These are phyloP conservation scores for Kodamaea sagamina DNA, from an alignment of 805 yeast genomes.

Conservation along the genomic window DNA sequence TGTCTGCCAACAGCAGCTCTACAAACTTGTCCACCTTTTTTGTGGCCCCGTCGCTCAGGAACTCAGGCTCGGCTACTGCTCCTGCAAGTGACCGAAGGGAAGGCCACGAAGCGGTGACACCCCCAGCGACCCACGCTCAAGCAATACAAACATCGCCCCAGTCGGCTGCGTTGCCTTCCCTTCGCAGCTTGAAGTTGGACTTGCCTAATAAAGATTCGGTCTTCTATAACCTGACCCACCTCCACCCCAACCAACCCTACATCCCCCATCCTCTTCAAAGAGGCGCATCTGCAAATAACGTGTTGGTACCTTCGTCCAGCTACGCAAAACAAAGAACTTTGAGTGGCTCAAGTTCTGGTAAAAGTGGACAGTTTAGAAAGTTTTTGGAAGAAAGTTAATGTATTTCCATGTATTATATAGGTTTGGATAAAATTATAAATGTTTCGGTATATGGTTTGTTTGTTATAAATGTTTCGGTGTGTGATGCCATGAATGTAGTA, in stretches of 20 bases:
- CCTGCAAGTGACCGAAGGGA: slow-evolving; percentile 1
- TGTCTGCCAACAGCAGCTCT: slow-evolving; percentile 43
- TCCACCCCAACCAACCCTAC: not conserved
- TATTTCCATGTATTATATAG: slow-evolving; percentile 9
- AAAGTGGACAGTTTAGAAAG: slow-evolving; percentile 23
- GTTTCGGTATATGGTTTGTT: slow-evolving; percentile 5
- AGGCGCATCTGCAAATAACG: slow-evolving; percentile 30
- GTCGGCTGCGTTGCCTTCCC: slow-evolving; percentile 43
- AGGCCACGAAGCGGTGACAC: slow-evolving; percentile 9
- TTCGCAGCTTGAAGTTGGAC: slow-evolving; percentile 52
- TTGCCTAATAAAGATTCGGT: slow-evolving; percentile 41
- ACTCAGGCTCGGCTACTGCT: slow-evolving; percentile 11
- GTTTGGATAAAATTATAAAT: not conserved
- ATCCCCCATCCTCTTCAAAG: slow-evolving; percentile 24
- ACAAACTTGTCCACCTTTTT: slow-evolving; percentile 41
- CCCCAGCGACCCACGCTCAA: slow-evolving; percentile 28
- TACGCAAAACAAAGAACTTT: slow-evolving; percentile 14
- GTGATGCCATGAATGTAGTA: too few relatives aligned
- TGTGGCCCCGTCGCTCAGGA: slow-evolving; percentile 28
- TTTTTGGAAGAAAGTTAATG: slow-evolving; percentile 16
- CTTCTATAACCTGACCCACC: slow-evolving; percentile 2
- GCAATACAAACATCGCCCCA: slow-evolving; percentile 15
- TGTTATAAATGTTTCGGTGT: too few relatives aligned
- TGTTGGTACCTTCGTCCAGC: slow-evolving; percentile 5
- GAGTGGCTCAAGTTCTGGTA: slow-evolving; percentile 21